These are phyloP conservation scores for Trifolium pratense DNA, from an alignment of 306 rosid species.

Conservation along the genomic window DNA sequence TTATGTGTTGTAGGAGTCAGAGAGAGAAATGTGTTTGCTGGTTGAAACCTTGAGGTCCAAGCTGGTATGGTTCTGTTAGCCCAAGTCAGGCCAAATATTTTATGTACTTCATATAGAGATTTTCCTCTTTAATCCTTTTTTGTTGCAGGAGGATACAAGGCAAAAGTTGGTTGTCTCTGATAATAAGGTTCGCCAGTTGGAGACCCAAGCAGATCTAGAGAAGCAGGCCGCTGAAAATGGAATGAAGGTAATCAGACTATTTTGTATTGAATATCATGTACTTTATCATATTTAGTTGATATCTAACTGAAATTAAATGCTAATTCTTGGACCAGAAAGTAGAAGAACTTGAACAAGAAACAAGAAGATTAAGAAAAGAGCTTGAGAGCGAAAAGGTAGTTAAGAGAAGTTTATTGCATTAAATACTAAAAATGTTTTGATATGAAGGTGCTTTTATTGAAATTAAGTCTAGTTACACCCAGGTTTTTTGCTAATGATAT, in stretches of 20 bases:
- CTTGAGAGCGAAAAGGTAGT: constrained; percentile 96
- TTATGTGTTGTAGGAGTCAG: constrained; percentile 69
- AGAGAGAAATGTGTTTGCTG: constrained; percentile 69
- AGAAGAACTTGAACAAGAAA: constrained; percentile 77
- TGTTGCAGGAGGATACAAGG: constrained; percentile 84
- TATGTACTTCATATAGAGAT: constrained; percentile 8
- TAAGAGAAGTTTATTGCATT: constrained; percentile 37
- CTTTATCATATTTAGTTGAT: constrained; percentile 35
- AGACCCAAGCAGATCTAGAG: constrained; percentile 71
- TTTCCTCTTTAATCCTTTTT: constrained; percentile 40
- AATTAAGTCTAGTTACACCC: constrained; percentile 15
- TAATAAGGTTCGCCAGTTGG: constrained; percentile 85
- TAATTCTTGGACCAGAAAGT: constrained; percentile 66
- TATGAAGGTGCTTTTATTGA: neutral
- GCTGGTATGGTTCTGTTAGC: constrained; percentile 66
- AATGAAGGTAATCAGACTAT: constrained; percentile 57
- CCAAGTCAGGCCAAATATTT: neutral
- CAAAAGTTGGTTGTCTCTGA: constrained; percentile 82
- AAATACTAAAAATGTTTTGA: constrained; percentile 14
- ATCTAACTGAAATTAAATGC: constrained; percentile 37
- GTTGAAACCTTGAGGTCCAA: constrained; percentile 85
- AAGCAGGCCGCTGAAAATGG: constrained; percentile 64
- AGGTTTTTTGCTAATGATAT: constrained; percentile 29
- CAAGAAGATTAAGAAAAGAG: constrained; percentile 64
- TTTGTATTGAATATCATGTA: constrained; percentile 3